Evolutionary conservation across 352 stramenopile species (phyloP), one percentile per base, ranked within the genome.

Genomic region (Thraustochytrium sp.): DNA sequence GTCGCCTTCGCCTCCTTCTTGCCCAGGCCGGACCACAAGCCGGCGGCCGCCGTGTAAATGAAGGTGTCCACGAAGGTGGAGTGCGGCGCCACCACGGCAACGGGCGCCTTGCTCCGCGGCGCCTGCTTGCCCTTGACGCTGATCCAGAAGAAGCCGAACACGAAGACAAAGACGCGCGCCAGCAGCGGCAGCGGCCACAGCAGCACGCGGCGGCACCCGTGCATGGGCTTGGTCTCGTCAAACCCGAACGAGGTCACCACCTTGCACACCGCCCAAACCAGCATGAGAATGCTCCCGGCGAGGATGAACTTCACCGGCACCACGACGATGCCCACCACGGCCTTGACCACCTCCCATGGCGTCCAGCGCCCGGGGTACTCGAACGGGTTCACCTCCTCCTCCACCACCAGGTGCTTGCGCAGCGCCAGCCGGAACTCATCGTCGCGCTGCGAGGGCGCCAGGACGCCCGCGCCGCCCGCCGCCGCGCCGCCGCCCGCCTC

Each of bases 41-140:
- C 74, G 23, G 31, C 1, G 5, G 46, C 65, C 26, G 42, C 42
- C 8, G 23, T 64, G 62, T 54, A 82, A 0, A 63, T 40, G 13
- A 82, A 38, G 37, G 51, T 49, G 36, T 82, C 74, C 34, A 80
- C 13, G 82, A 82, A 82, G 21, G 62, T 82, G 13, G 51, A 80
- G 29, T 82, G 74, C 11, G 74, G 74, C 0, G 74, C 74, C 5
- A 75, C 16, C n/a, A 80, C 62, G 36, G 36, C 37, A 13, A 82
- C 56, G 13, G 74, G 8, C 18, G 51, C 49, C 36, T 82, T 23
- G 26, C n/a, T 59, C 2, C 49, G 13, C 9, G 13, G 16, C 59
- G 62, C 74, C 40, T 74, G 21, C 40, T 82, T 82, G 2, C 74
- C 74, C 56, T 82, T 82, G 34, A 82, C 40, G 1, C n/a, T 55